Percentiles rank a stretch among this genome's conserved stretches.
Evolutionary conservation across 148 eudicot genomes (phyloP).

Genomic region (Linanthus parryae): DNA sequence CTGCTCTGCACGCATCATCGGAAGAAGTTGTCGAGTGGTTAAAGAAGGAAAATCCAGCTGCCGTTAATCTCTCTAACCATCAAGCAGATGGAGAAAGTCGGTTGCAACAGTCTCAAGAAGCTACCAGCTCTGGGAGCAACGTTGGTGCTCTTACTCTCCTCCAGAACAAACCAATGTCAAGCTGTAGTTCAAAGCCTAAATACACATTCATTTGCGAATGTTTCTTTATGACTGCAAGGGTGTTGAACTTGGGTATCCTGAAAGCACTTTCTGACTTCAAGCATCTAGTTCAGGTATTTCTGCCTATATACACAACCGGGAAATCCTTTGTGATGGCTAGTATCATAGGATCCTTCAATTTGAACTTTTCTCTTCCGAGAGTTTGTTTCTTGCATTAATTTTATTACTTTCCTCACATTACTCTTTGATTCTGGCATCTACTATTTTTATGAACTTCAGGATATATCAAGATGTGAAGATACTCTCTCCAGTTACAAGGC

Average conservation of each 20-base stretch:
- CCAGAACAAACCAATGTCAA: slow-evolving; percentile 33
- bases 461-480: slow-evolving; percentile 88
- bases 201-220: slow-evolving; percentile 91
- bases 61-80: slow-evolving; percentile 20
- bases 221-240: slow-evolving; percentile 99
- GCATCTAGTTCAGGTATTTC: slow-evolving; percentile 91
- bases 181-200: slow-evolving; percentile 36
- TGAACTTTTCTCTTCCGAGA: too few species aligned
- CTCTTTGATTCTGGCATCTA: neutral
- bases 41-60: slow-evolving; percentile 29
- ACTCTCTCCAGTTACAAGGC: slow-evolving; percentile 56
- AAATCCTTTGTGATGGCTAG: too few species aligned
- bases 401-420: neutral
- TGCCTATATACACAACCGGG: too few species aligned
- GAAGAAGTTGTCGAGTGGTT: slow-evolving; percentile 82
- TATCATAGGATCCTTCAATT: too few species aligned
- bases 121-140: slow-evolving; percentile 53
- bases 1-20: slow-evolving; percentile 95
- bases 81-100: slow-evolving; percentile 36
- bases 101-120: slow-evolving; percentile 50
- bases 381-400: neutral
- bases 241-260: slow-evolving; percentile 79
- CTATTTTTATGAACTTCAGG: slow-evolving; percentile 37
- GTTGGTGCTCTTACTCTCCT: slow-evolving; percentile 23
- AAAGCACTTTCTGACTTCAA: slow-evolving; percentile 95